Evolutionary conservation across 805 yeast species (phyloP).

Genomic region (Kockiozyma suomiensis): DNA sequence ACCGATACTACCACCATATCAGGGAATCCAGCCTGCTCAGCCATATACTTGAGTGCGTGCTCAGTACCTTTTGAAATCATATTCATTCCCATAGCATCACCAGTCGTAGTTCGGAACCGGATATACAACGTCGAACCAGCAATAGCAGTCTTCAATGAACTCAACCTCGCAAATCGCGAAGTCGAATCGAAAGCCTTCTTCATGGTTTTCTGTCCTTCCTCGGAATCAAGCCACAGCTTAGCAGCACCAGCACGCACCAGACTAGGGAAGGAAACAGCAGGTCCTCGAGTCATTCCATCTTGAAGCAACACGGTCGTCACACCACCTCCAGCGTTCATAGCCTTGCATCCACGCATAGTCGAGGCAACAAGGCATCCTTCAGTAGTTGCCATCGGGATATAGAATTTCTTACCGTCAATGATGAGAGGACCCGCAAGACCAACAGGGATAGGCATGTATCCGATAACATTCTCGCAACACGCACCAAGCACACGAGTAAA

Average conservation of each 20-base stretch:
- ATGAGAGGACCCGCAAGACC: conserved; percentile 97
- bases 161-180: conserved; percentile 94
- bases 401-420: conserved; percentile 84
- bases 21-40: conserved; percentile 83
- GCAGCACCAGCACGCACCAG: conserved; percentile 90
- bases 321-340: conserved; percentile 97
- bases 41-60: conserved; percentile 78
- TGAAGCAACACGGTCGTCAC: conserved; percentile 85
- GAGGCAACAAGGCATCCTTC: conserved; percentile 99
- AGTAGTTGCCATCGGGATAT: conserved; percentile 98
- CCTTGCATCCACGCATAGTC: conserved; percentile 98
- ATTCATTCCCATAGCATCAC: conserved; percentile 99
- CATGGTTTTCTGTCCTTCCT: conserved; percentile 80
- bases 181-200: conserved; percentile 94
- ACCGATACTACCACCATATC: conserved; percentile 93
- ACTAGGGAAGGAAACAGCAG: conserved; percentile 87
- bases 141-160: conserved; percentile 85
- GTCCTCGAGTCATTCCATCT: conserved; percentile 99
- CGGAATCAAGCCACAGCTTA: conserved; percentile 92
- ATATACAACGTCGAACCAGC: conserved; percentile 90
- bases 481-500: conserved; percentile 97
- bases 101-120: conserved; percentile 97
- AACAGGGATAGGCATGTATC: conserved; percentile 93
- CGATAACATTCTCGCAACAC: conserved; percentile 98
- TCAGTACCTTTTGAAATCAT: conserved; percentile 99